Percentiles rank a stretch among this genome's conserved stretches.
Evolutionary conservation across 2,329 filamentous ascomycete species (phyloP).

Genomic region (Penicillium sp.): DNA sequence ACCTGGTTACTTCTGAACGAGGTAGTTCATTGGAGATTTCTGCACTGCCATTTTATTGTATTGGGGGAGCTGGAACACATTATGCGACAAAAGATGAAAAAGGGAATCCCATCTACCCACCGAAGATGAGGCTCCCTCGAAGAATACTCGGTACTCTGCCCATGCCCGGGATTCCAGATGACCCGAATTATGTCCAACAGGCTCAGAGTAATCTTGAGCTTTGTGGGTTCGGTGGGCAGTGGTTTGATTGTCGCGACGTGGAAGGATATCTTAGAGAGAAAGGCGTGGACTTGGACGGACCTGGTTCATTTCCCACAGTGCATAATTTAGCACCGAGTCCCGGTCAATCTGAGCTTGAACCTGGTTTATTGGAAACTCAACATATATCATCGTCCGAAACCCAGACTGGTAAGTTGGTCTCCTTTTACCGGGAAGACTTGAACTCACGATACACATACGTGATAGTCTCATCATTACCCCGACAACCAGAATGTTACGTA

Average conservation of each 20-base stretch:
- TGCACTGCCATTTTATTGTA: conserved; percentile 61
- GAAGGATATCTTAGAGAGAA: conserved; percentile 19
- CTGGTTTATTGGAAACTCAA: background rate
- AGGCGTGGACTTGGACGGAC: background rate
- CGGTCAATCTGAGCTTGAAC: background rate
- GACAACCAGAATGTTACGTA: background rate
- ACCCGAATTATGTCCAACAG: background rate
- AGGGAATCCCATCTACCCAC: conserved; percentile 36
- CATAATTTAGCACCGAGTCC: background rate
- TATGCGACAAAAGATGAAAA: conserved; percentile 49
- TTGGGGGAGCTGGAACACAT: conserved; percentile 69
- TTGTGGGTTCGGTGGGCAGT: conserved; percentile 20
- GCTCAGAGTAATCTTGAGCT: conserved; percentile 10
- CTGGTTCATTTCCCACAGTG: background rate
- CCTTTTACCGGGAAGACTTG: background rate
- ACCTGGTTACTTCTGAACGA: conserved; percentile 39
- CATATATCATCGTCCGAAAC: background rate
- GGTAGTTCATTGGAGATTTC: conserved; percentile 59
- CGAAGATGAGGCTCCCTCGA: conserved; percentile 26
- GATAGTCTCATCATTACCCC: background rate
- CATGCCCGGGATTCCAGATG: background rate
- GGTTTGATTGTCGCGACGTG: conserved; percentile 26
- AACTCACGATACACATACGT: background rate
- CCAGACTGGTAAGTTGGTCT: background rate
- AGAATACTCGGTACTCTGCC: conserved; percentile 16